Evolutionary conservation across 257 asterid genomes (phyloP).

Genomic region (Solanum bulbocastanum): DNA sequence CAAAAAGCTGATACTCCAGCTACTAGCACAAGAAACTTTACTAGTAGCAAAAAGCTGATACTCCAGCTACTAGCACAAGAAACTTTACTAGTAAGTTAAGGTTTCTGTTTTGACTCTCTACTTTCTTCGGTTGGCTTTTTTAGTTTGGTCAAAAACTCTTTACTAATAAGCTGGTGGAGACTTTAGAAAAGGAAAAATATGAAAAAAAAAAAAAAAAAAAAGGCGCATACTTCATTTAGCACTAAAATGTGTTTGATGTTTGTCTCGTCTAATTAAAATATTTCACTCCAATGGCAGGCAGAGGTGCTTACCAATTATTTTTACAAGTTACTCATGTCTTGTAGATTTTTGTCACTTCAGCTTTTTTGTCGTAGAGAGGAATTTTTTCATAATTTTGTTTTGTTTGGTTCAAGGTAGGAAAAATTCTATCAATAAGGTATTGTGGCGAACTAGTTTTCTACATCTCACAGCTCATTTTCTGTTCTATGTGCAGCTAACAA

Average conservation of each 20-base stretch:
- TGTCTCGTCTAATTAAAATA: not conserved
- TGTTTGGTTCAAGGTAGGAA: not conserved
- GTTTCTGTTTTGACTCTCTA: not conserved
- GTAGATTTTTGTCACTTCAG: not conserved
- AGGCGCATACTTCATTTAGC: not conserved
- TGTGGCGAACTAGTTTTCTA: not conserved
- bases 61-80: not conserved
- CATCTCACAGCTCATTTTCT: not conserved
- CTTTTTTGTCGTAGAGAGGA: not conserved
- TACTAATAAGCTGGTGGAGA: slow-evolving; percentile 3
- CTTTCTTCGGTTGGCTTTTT: not conserved
- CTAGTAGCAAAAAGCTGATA: not conserved
- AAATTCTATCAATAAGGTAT: not conserved
- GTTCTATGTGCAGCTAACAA: not conserved
- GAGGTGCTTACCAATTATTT: not conserved
- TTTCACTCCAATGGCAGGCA: not conserved
- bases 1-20: not conserved
- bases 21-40: not conserved
- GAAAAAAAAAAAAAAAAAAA: not conserved
- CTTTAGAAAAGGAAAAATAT: not conserved
- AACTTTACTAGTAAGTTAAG: not conserved
- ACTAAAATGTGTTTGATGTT: not conserved
- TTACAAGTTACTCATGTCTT: not conserved
- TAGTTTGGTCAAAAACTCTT: not conserved
- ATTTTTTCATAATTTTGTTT: not conserved